Percentiles rank a stretch among this genome's conserved stretches.
These are phyloP conservation scores for Oldenlandia corymbosa DNA, from an alignment of 257 asterid species.

Conservation along the genomic window DNA sequence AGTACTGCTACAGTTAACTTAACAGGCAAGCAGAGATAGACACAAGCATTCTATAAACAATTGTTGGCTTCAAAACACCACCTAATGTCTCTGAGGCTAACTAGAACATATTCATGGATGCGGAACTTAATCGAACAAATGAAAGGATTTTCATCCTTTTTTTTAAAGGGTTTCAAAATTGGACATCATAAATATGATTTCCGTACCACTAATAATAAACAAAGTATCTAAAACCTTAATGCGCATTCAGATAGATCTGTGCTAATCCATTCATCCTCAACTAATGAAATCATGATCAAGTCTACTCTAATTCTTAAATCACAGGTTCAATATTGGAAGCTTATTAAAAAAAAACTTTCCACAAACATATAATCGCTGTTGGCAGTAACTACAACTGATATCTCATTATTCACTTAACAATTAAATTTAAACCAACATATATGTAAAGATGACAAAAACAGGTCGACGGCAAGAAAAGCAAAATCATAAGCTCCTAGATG, in stretches of 20 bases:
- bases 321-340: not conserved
- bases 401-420: not conserved
- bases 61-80: not conserved
- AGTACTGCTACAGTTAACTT: not conserved
- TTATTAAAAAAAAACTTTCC: no score
- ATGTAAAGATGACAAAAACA: no score
- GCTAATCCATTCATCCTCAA: not conserved
- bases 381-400: not conserved
- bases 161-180: not conserved
- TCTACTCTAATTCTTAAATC: not conserved
- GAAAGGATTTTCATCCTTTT: not conserved
- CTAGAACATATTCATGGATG: not conserved
- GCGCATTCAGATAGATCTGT: no score
- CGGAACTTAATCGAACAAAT: not conserved
- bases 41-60: not conserved
- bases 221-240: not conserved
- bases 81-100: not conserved
- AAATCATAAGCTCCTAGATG: not conserved
- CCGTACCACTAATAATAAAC: not conserved
- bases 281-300: not conserved
- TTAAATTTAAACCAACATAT: not conserved
- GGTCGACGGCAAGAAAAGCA: no score
- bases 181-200: not conserved
- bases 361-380: no score
- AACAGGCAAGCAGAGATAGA: not conserved